Percentiles rank a stretch among this genome's conserved stretches.
These are phyloP conservation scores for Glutinoglossum americanum DNA, from an alignment of 495 filamentous ascomycete species.

Conservation along the genomic window DNA sequence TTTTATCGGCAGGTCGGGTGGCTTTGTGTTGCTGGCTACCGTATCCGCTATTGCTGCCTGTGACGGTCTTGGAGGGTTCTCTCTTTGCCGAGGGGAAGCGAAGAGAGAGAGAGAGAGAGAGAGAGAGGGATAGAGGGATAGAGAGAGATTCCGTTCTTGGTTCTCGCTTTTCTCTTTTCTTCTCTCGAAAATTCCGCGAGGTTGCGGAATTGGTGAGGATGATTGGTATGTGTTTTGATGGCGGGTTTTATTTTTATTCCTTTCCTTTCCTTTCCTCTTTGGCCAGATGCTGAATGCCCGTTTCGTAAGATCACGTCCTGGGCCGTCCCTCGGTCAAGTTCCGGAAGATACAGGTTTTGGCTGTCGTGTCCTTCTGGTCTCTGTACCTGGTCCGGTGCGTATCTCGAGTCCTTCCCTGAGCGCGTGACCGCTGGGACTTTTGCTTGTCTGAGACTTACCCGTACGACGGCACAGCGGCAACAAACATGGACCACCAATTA, in stretches of 20 bases:
- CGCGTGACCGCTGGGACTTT: background rate
- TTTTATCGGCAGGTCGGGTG: too few relatives aligned
- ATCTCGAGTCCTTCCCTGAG: background rate
- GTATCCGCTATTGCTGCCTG: too few relatives aligned
- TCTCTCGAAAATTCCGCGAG: too few relatives aligned
- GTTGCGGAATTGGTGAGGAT: too few relatives aligned
- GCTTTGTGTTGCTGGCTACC: too few relatives aligned
- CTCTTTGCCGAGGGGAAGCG: too few relatives aligned
- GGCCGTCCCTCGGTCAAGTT: conserved; percentile 79
- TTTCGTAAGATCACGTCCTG: conserved; percentile 56
- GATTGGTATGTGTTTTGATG: background rate
- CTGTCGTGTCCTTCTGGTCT: conserved; percentile 81
- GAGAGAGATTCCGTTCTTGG: too few relatives aligned
- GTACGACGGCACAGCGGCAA: conserved; percentile 37
- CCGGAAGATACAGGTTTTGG: conserved; percentile 79
- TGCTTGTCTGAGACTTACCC: background rate
- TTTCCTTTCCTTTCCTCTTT: background rate
- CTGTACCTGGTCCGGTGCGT: conserved; percentile 53
- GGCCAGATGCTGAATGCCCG: background rate
- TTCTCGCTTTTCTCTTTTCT: too few relatives aligned
- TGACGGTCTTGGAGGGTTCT: too few relatives aligned
- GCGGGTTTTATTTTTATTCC: background rate
- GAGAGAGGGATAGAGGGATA: too few relatives aligned
- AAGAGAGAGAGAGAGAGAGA: too few relatives aligned
- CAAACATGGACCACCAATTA: conserved; percentile 63